phyloP scores from a whole-genome alignment of 768 basidiomycete species.

The Boletus subparvulus region DNA sequence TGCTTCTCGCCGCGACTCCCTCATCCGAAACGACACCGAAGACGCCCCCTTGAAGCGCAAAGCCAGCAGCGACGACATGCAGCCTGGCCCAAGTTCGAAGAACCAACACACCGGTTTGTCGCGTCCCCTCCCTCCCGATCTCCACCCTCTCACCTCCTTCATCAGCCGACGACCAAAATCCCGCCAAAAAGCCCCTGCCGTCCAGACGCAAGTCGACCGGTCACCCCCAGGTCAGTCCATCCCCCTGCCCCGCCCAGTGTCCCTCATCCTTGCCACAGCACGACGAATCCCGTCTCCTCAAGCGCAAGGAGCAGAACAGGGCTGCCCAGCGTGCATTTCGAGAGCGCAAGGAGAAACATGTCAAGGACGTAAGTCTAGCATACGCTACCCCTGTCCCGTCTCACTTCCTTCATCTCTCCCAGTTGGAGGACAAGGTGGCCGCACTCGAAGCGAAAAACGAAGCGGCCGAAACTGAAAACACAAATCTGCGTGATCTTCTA shows the following conservation, averaged over 20 bases:
- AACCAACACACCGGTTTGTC: conserved; percentile 59
- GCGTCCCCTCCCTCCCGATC: neutral
- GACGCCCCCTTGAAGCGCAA: conserved; percentile 71
- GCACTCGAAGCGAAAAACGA: conserved; percentile 84
- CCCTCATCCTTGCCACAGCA: conserved; percentile 29
- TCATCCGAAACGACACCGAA: conserved; percentile 37
- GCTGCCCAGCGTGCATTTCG: conserved; percentile 97
- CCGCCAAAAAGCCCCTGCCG: conserved; percentile 27
- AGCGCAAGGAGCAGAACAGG: conserved; percentile 96
- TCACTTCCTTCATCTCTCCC: conserved; percentile 1
- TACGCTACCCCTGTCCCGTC: conserved; percentile 2
- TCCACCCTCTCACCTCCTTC: neutral
- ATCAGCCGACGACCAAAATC: conserved; percentile 24
- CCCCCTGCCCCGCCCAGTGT: neutral
- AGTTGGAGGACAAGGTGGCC: conserved; percentile 92
- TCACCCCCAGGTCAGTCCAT: conserved; percentile 32
- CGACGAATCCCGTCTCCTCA: conserved; percentile 74
- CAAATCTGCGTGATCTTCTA: conserved; percentile 84
- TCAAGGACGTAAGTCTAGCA: conserved; percentile 77
- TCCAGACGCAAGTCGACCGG: conserved; percentile 44
- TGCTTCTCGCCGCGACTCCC: conserved; percentile 9
- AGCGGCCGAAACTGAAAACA: conserved; percentile 72
- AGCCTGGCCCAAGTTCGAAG: conserved; percentile 68
- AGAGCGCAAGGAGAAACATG: conserved; percentile 96
- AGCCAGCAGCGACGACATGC: conserved; percentile 63